Evolutionary conservation across 306 rosid genomes (phyloP).

Genomic region (Elaeagnus macrophylla): DNA sequence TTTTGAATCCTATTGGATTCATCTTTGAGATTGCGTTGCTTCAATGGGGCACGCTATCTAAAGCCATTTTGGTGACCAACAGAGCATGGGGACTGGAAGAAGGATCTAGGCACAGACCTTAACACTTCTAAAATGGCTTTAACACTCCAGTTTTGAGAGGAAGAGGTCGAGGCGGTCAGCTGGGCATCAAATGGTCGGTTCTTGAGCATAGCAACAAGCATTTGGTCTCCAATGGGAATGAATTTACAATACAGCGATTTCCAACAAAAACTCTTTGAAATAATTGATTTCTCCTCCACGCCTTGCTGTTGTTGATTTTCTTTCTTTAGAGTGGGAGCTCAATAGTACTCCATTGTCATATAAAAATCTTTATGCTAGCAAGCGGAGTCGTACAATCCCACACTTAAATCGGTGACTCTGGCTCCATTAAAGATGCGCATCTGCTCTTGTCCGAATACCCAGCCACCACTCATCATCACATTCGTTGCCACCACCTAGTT

Average conservation of each 20-base stretch:
- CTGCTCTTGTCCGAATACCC: too few species aligned
- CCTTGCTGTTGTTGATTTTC: too few species aligned
- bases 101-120: constrained; percentile 47
- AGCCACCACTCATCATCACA: too few species aligned
- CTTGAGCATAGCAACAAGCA: constrained; percentile 42
- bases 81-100: constrained; percentile 69
- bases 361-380: too few species aligned
- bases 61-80: constrained; percentile 44
- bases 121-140: constrained; percentile 47
- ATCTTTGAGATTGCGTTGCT: constrained; percentile 44
- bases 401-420: too few species aligned
- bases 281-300: too few species aligned
- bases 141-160: constrained; percentile 29
- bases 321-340: too few species aligned
- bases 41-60: constrained; percentile 71
- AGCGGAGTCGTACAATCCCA: too few species aligned
- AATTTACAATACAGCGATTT: constrained; percentile 19
- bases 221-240: constrained; percentile 41
- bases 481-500: too few species aligned
- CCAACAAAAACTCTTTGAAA: too few species aligned
- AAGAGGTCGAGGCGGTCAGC: constrained; percentile 9
- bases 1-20: constrained; percentile 29
- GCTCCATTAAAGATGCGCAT: too few species aligned
- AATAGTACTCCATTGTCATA: too few species aligned
- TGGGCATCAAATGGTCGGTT: constrained; percentile 47